Evolutionary conservation across 305 asterid species (phyloP).

Genomic region (Fraxinus dipetala): DNA sequence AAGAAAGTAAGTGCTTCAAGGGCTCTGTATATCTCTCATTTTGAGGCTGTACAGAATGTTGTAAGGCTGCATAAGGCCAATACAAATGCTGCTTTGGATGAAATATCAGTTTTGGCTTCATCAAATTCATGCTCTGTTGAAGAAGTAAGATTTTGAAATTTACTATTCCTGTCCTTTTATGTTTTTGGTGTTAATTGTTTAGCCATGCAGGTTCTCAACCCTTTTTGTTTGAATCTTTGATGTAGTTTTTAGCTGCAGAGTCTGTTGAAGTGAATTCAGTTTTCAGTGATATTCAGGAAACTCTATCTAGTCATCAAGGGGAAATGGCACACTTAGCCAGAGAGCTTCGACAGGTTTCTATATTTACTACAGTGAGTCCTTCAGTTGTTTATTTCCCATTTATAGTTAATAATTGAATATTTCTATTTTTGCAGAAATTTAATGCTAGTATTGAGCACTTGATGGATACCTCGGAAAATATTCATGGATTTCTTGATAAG

Average conservation of each 20-base stretch:
- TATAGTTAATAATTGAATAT: conserved; percentile 11
- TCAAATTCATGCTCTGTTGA: conserved; percentile 42
- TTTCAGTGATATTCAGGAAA: conserved; percentile 58
- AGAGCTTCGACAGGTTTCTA: conserved; percentile 72
- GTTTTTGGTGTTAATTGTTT: conserved; percentile 13
- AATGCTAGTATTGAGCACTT: conserved; percentile 45
- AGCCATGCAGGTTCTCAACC: conserved; percentile 22
- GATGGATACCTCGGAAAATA: conserved; percentile 45
- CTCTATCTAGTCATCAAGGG: conserved; percentile 55
- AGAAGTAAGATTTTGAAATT: conserved; percentile 39
- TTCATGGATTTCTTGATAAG: conserved; percentile 45
- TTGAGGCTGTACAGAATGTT: conserved; percentile 72
- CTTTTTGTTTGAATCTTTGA: background rate
- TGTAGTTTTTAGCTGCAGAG: conserved; percentile 61
- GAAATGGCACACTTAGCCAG: conserved; percentile 64
- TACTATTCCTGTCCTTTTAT: background rate
- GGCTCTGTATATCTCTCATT: conserved; percentile 53
- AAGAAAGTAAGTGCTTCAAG: conserved; percentile 46
- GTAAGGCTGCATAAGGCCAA: conserved; percentile 61
- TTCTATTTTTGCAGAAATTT: conserved; percentile 43
- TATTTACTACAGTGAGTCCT: background rate
- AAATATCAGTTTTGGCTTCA: conserved; percentile 48
- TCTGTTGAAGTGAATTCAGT: conserved; percentile 46
- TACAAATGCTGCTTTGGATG: conserved; percentile 60
- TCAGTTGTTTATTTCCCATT: background rate